phyloP scores from a whole-genome alignment of 2,329 filamentous ascomycete genomes.

The Fusarium longipes region DNA sequence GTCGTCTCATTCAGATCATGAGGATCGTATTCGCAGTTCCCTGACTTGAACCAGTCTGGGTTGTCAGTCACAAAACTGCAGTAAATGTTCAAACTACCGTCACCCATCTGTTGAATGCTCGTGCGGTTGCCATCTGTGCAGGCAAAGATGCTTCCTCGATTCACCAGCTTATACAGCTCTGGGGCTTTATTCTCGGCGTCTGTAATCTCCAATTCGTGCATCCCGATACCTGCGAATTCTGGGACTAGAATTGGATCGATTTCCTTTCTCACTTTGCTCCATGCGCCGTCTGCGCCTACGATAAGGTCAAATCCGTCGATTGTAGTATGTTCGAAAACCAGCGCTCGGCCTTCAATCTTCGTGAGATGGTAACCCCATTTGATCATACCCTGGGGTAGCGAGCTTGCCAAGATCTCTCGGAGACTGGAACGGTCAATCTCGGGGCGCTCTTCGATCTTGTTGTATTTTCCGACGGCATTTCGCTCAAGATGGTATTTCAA shows the following conservation, averaged over 20 bases:
- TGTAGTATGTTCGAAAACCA: slow-evolving; percentile 54
- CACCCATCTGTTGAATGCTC: slow-evolving; percentile 56
- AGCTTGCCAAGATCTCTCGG: slow-evolving; percentile 57
- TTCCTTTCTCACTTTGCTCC: slow-evolving; percentile 51
- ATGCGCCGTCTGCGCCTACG: slow-evolving; percentile 53
- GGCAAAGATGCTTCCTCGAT: slow-evolving; percentile 60
- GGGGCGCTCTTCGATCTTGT: slow-evolving; percentile 54
- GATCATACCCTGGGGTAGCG: slow-evolving; percentile 58
- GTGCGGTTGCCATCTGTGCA: slow-evolving; percentile 57
- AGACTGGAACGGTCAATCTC: slow-evolving; percentile 65
- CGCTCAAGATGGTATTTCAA: slow-evolving; percentile 51
- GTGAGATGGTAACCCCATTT: slow-evolving; percentile 60
- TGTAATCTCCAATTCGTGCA: slow-evolving; percentile 56
- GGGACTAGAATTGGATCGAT: slow-evolving; percentile 55
- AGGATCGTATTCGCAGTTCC: slow-evolving; percentile 59
- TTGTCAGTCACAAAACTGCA: slow-evolving; percentile 53
- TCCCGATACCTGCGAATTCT: slow-evolving; percentile 58
- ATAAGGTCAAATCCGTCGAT: slow-evolving; percentile 54
- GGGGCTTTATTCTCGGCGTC: slow-evolving; percentile 57
- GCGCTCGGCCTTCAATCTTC: slow-evolving; percentile 49
- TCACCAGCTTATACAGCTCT: slow-evolving; percentile 57
- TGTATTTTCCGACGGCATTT: slow-evolving; percentile 31
- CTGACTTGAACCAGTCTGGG: slow-evolving; percentile 51
- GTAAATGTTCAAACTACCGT: slow-evolving; percentile 59
- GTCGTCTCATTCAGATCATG: slow-evolving; percentile 54